Percentiles rank a stretch among this genome's conserved stretches.
Evolutionary conservation across 257 asterid species (phyloP).

Genomic region (Nicotiana noctiflora): DNA sequence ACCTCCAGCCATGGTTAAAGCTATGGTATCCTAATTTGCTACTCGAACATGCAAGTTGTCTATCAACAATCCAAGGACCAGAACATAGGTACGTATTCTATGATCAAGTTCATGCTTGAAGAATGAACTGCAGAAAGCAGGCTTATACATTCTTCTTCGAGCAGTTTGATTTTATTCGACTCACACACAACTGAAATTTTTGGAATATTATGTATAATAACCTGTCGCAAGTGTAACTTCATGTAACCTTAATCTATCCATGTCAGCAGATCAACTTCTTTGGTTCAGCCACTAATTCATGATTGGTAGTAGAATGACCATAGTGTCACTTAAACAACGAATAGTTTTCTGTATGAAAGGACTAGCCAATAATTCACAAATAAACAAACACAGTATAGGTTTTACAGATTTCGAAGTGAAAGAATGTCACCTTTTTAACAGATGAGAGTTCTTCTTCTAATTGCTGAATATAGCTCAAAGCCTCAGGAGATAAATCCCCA

Average conservation of each 20-base stretch:
- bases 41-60: background rate
- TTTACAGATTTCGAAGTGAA: background rate
- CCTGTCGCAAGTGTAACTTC: background rate
- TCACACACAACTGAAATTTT: background rate
- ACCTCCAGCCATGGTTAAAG: background rate
- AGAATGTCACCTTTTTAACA: slow-evolving; percentile 57
- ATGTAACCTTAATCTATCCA: background rate
- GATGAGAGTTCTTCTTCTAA: slow-evolving; percentile 60
- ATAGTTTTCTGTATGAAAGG: background rate
- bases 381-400: background rate
- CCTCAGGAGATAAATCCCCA: slow-evolving; percentile 53
- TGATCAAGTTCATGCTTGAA: background rate
- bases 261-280: too few species aligned
- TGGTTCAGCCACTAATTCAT: too few species aligned
- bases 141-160: background rate
- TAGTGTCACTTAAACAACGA: background rate
- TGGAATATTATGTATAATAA: background rate
- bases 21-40: background rate
- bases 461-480: slow-evolving; percentile 53
- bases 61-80: background rate
- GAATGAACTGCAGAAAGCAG: background rate
- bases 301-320: background rate
- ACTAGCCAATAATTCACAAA: background rate
- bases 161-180: background rate
- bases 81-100: background rate